Base-by-base conservation (phyloP, 2,329 filamentous ascomycete genomes). In the Phoma sp. region DNA sequence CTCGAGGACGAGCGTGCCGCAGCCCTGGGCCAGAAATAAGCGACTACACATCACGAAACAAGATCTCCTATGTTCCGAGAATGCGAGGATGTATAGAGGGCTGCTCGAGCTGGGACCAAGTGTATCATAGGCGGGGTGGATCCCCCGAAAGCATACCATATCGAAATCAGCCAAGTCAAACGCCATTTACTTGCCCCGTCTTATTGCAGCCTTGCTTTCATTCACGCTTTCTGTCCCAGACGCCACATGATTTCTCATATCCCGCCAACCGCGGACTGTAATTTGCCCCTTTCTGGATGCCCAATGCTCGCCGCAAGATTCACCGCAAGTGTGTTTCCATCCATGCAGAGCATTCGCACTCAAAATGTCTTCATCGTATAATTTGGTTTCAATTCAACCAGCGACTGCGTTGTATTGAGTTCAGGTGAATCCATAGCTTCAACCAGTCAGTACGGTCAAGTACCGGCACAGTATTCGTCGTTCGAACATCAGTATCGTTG, bases 1-100 rank as follows among this genome's bases (percentile, higher is more conserved):
- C 78, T 88, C 59, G 85, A 88, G 76, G 80, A 84, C 65, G 78
- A 87, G 77, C 80, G 85, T 61, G 84, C 84, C 40, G 64, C 71
- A 51, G 74, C 77, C 47, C 68, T 80, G 20, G 77, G 78, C 57
- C 73, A 78, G 55, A 67, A 68, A 60, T 66, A 69, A 59, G 57
- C 58, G 34, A 53, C 28, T 36, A 14, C 25, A 40, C 39, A 42
- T 50, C 56, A 53, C 59, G 23, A 56, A 53, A 28, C 54, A 54
- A 60, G 33, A 55, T 73, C 56, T 68, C 64, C 47, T 74, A 67
- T 69, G 66, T 69, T 53, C 29, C 29, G 50, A 58, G 53, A 59
- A 47, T 52, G 59, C 56, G 56, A 52, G 51, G 37, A 64, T 59
- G 57, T 54, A 66, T 71, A 62, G 67, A 64, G 37, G 45, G 47